phyloP scores from a whole-genome alignment of 1,284 basidiomycete species.

The Naganishia albida region DNA sequence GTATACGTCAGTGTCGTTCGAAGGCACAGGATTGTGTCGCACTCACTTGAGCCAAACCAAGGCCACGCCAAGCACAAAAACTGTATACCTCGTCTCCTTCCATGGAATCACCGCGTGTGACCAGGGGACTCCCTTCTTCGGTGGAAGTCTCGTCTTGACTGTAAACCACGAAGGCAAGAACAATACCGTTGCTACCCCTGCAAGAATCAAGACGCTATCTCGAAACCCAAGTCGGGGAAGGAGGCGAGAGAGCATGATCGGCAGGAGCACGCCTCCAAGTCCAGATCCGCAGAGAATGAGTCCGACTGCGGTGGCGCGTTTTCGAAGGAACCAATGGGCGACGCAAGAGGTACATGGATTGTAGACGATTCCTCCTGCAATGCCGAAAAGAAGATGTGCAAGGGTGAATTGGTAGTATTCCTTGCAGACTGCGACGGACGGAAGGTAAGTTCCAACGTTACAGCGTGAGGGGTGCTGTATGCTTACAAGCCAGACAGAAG shows the following conservation, averaged over 20 bases:
- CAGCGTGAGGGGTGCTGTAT: neutral
- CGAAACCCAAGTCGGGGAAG: slow-evolving; percentile 43
- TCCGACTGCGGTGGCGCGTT: slow-evolving; percentile 45
- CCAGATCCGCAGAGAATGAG: slow-evolving; percentile 48
- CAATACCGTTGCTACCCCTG: slow-evolving; percentile 46
- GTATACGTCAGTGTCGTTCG: too few relatives aligned
- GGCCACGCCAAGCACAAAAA: slow-evolving; percentile 32
- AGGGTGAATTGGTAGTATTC: slow-evolving; percentile 52
- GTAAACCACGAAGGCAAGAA: slow-evolving; percentile 46
- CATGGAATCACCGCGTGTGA: slow-evolving; percentile 30
- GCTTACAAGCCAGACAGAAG: slow-evolving; percentile 49
- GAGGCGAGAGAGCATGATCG: slow-evolving; percentile 46
- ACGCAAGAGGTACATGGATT: slow-evolving; percentile 47
- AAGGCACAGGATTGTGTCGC: too few relatives aligned
- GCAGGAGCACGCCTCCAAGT: slow-evolving; percentile 49
- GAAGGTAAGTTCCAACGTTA: neutral
- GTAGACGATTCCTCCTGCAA: slow-evolving; percentile 45
- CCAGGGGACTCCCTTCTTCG: slow-evolving; percentile 42
- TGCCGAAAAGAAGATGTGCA: slow-evolving; percentile 45
- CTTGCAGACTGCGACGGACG: slow-evolving; percentile 40
- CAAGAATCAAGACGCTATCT: slow-evolving; percentile 47
- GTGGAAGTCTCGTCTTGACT: slow-evolving; percentile 47
- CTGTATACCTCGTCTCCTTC: slow-evolving; percentile 32
- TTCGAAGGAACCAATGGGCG: slow-evolving; percentile 49
- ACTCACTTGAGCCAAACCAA: slow-evolving; percentile 36